Conservation (phyloP, 2,329 filamentous ascomycete species). For the Paecilomyces fulvus region DNA sequence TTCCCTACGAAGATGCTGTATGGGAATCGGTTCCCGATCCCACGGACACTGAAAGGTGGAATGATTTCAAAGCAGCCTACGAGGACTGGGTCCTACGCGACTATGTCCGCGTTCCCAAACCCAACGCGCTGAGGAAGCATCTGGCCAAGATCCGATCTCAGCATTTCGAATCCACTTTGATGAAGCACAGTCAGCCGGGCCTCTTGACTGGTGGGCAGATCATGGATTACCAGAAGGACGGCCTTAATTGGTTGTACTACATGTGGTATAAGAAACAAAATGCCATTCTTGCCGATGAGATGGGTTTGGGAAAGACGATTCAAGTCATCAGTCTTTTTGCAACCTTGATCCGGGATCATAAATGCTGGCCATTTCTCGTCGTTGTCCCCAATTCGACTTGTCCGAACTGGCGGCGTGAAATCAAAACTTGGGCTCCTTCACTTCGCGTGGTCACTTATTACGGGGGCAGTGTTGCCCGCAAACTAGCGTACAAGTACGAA, state of each 20-base stretch:
- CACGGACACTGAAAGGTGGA: conserved; percentile 57
- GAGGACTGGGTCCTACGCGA: conserved; percentile 74
- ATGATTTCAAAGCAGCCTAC: conserved; percentile 74
- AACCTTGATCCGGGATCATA: conserved; percentile 58
- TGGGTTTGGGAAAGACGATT: conserved; percentile 96
- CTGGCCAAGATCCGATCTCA: conserved; percentile 58
- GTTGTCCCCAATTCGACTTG: conserved; percentile 93
- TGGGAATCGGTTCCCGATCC: conserved; percentile 73
- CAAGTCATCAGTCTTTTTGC: conserved; percentile 80
- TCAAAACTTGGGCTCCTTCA: conserved; percentile 84
- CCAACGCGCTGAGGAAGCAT: conserved; percentile 53
- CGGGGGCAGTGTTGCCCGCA: conserved; percentile 64
- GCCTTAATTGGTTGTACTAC: conserved; percentile 89
- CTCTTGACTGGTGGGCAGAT: conserved; percentile 69
- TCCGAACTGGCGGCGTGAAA: conserved; percentile 94
- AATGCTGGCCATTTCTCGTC: conserved; percentile 85
- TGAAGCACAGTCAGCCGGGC: conserved; percentile 63
- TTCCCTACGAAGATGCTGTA: conserved; percentile 81
- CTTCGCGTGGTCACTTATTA: conserved; percentile 90
- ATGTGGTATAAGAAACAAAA: conserved; percentile 79
- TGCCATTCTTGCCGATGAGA: conserved; percentile 90
- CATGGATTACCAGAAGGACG: conserved; percentile 90
- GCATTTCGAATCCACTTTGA: conserved; percentile 57
- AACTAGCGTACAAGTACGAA: conserved; percentile 73
- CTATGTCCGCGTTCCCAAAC: conserved; percentile 56